Base-by-base conservation (phyloP, 106 monocot species). In the Dioscorea dumetorum region DNA sequence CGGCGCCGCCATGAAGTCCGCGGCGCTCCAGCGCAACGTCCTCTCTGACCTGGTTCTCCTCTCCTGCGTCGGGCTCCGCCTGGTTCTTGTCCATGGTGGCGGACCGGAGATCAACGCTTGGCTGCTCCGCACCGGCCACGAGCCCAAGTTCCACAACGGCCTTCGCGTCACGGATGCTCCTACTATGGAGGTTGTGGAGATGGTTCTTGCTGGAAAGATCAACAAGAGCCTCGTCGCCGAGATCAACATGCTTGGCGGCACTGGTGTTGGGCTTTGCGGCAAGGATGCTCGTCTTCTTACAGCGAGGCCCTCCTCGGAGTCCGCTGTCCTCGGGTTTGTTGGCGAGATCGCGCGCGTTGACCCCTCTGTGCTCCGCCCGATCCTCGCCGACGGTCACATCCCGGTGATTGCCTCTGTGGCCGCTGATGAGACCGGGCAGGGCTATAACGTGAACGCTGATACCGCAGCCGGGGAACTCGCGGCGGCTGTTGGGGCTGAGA, bases 171-270 rank as follows among this genome's bases (percentile, higher is more conserved):
- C 91, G 18, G 97, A 97, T 67, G 88, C 80, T 61, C 49, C 76
- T 51, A 92, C 97, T 56, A 97, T 92, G 97, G 97, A 97, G 73
- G 82, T 97, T 68, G 97, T 92, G 48, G 87, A 90, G 84, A 97
- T 92, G 97, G 92, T 97, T 62, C 97, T 92, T 69, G 88, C 78
- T 34, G 92, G 97, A 18, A 84, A 87, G 74, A 89, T 97, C 69
- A 97, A 97, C 82, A 97, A 97, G 70, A 62, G 76, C 14, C 82
- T 95, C 24, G 95, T 95, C 34, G 81, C 95, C 33, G 82, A 86
- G 51, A 88, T 95, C 75, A 88, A 83, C 66, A 63, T 71, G 58
- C 82, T 84, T 49, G 95, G 91, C 10, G 91, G 79, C 73, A 84
- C 88, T 19, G 95, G 91, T 56, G 86, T 91, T 24, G 91, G 95